Conservation (phyloP, 306 rosid genomes). For the Pyrus communis region DNA sequence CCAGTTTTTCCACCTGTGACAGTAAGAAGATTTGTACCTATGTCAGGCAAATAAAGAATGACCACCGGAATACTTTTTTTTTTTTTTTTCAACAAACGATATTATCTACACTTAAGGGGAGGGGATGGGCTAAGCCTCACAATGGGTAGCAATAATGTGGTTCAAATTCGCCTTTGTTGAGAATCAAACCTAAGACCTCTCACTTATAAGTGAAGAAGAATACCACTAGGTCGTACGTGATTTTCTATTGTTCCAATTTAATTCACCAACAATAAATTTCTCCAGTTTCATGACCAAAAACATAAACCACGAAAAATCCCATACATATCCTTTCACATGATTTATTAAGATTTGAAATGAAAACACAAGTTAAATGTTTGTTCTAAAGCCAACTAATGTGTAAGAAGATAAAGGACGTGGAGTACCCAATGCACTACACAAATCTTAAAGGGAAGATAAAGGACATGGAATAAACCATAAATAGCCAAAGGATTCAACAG, state of each 20-base stretch:
- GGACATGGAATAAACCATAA: not conserved
- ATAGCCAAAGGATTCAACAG: not conserved
- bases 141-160: no score
- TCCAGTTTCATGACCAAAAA: not conserved
- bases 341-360: not conserved
- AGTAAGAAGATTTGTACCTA: not conserved
- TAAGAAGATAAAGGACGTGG: not conserved
- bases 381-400: not conserved
- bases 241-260: no score
- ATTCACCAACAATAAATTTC: not conserved
- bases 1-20: not conserved
- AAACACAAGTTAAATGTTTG: not conserved
- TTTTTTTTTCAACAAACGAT: no score
- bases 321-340: not conserved
- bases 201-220: no score
- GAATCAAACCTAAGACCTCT: no score
- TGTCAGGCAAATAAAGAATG: not conserved
- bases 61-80: not conserved
- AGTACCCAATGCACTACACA: not conserved
- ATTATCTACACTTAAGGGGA: no score
- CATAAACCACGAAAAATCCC: not conserved
- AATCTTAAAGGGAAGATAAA: not conserved
- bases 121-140: no score
- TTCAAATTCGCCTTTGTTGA: no score
- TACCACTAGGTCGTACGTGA: no score